phyloP scores from a whole-genome alignment of 306 rosid species.

The Medicago truncatula region DNA sequence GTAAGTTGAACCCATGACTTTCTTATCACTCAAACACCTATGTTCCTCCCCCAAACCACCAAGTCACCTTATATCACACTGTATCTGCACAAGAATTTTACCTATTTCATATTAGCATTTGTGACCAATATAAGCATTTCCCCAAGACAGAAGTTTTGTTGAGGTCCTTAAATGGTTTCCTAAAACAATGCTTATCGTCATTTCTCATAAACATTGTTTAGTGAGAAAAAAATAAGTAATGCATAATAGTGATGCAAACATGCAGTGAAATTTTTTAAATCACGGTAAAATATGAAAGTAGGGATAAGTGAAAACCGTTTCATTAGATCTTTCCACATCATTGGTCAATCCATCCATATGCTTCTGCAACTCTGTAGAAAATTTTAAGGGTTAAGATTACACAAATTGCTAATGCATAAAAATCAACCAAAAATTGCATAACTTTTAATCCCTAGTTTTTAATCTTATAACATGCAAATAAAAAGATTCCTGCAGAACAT shows the following conservation, averaged over 20 bases:
- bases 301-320: conserved; percentile 68
- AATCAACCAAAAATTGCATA: neutral
- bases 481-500: neutral
- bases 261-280: conserved; percentile 12
- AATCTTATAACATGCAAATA: neutral
- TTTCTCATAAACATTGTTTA: conserved; percentile 2
- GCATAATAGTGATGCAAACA: neutral
- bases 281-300: conserved; percentile 16
- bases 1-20: no score
- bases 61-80: neutral
- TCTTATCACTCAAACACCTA: no score
- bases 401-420: conserved; percentile 27
- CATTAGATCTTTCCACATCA: conserved; percentile 93
- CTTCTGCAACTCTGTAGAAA: conserved; percentile 68
- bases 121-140: neutral
- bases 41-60: neutral
- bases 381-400: conserved; percentile 36
- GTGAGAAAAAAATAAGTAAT: neutral
- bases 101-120: neutral
- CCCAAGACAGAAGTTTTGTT: neutral
- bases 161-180: no score
- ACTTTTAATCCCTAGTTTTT: no score
- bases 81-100: neutral
- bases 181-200: neutral
- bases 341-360: conserved; percentile 84